Percentiles rank a stretch among this genome's conserved stretches.
Evolutionary conservation across 202 grass and related monocot species (phyloP).

Genomic region (Schoenoplectus triqueter): DNA sequence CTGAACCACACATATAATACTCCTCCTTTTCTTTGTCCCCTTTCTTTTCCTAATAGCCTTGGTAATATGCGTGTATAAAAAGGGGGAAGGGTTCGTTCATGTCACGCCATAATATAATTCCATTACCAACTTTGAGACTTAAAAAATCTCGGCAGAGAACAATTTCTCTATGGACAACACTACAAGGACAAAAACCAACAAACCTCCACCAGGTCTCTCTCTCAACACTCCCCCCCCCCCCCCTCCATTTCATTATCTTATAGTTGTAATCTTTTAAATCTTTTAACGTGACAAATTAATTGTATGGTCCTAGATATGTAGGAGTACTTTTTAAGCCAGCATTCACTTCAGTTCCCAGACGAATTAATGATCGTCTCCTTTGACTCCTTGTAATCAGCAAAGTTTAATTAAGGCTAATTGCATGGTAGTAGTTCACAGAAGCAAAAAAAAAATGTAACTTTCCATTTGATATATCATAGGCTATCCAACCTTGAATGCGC

Average conservation of each 20-base stretch:
- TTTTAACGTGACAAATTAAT: too few relatives aligned
- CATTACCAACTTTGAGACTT: not conserved
- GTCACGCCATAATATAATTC: not conserved
- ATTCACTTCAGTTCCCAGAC: too few relatives aligned
- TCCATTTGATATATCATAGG: constrained; percentile 44
- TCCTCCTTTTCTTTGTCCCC: not conserved
- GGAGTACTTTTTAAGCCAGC: too few relatives aligned
- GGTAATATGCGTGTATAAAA: constrained; percentile 28
- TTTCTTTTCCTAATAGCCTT: constrained; percentile 12
- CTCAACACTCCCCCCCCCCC: not conserved
- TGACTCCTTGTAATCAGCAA: too few relatives aligned
- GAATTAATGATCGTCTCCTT: too few relatives aligned
- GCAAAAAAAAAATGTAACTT: not conserved
- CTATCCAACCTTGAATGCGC: constrained; percentile 48
- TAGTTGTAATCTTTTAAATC: too few relatives aligned
- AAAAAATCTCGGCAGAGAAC: not conserved
- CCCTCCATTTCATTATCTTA: too few relatives aligned
- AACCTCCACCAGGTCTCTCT: constrained; percentile 35
- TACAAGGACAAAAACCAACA: constrained; percentile 3
- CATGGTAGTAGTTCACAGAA: too few relatives aligned
- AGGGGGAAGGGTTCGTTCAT: not conserved
- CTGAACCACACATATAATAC: not conserved
- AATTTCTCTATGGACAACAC: constrained; percentile 36
- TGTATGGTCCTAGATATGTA: too few relatives aligned
- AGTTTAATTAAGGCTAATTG: too few relatives aligned